Percentiles rank a stretch among this genome's conserved stretches.
Conservation (phyloP, 1,139 yeast genomes). For the Kurtzmaniella quercitrusa region DNA sequence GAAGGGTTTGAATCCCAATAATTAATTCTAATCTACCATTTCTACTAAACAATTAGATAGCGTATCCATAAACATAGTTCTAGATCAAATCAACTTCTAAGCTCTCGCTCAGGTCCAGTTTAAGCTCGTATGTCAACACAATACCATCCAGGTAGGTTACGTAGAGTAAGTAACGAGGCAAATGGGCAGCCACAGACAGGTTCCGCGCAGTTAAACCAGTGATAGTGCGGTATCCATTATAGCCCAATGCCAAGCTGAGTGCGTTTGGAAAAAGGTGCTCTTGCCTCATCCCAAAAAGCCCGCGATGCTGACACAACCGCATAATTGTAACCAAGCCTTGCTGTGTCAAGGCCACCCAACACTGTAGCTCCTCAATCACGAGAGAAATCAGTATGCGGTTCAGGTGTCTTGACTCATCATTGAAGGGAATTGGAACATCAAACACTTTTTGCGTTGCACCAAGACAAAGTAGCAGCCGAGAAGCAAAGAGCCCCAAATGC, state of each 20-base stretch:
- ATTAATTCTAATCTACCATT: no score
- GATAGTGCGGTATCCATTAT: constrained; percentile 29
- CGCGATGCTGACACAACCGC: constrained; percentile 54
- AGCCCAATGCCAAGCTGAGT: constrained; percentile 21
- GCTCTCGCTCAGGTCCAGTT: neutral
- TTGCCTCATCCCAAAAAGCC: constrained; percentile 57
- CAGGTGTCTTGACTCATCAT: constrained; percentile 37
- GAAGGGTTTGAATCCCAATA: no score
- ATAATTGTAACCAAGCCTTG: constrained; percentile 56
- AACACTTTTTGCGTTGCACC: constrained; percentile 48
- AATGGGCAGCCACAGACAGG: constrained; percentile 13
- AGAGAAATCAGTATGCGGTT: constrained; percentile 52
- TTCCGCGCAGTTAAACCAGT: constrained; percentile 28
- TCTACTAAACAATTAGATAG: no score
- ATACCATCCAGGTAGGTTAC: constrained; percentile 32
- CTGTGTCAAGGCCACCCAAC: constrained; percentile 53
- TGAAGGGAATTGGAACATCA: constrained; percentile 26
- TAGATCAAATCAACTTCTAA: neutral
- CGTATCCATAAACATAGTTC: no score
- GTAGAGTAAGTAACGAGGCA: constrained; percentile 24
- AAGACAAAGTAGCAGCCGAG: constrained; percentile 47
- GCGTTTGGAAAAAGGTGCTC: constrained; percentile 53
- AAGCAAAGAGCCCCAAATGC: constrained; percentile 45
- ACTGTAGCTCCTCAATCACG: constrained; percentile 51
- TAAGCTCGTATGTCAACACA: constrained; percentile 23